A percentile compares a stretch with the other conserved stretches of the same genome.
Evolutionary conservation across 2,329 filamentous ascomycete species (phyloP).

Genomic region (Rhynchosporium graminicola): DNA sequence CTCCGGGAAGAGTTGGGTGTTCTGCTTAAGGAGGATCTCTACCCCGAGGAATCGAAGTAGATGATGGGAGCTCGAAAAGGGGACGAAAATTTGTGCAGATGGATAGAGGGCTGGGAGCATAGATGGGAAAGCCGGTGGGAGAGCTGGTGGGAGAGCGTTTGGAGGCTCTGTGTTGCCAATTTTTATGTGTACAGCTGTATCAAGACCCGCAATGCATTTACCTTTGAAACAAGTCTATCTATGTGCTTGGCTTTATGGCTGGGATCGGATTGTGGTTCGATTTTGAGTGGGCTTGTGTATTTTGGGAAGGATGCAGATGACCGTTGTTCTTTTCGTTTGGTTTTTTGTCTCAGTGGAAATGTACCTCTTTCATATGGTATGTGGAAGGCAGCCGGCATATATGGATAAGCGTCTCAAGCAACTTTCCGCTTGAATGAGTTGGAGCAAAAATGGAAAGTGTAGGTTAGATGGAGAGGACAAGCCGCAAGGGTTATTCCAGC

Average conservation of each 20-base stretch:
- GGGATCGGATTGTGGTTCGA: neutral
- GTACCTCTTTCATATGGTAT: neutral
- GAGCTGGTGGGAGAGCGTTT: slow-evolving; percentile 21
- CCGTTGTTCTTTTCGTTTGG: neutral
- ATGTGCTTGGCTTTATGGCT: neutral
- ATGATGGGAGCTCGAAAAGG: slow-evolving; percentile 23
- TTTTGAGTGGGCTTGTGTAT: neutral
- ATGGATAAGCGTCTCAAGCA: neutral
- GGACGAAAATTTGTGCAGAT: slow-evolving; percentile 30
- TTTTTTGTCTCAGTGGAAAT: neutral
- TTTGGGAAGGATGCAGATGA: neutral
- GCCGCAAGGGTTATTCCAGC: too few species aligned
- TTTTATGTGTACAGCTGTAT: slow-evolving; percentile 41
- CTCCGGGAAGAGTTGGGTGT: slow-evolving; percentile 93
- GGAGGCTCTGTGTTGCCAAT: slow-evolving; percentile 32
- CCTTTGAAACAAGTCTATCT: slow-evolving; percentile 24
- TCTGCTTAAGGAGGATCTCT: slow-evolving; percentile 88
- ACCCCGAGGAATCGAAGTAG: slow-evolving; percentile 58
- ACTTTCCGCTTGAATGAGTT: neutral
- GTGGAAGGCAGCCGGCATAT: neutral
- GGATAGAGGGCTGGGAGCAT: slow-evolving; percentile 26
- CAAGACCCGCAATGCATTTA: slow-evolving; percentile 40
- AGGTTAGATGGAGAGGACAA: too few species aligned
- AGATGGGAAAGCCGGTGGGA: slow-evolving; percentile 19
- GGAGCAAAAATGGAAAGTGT: neutral